These are phyloP conservation scores for Penicillium canariense DNA, from an alignment of 495 filamentous ascomycete species.

Conservation along the genomic window DNA sequence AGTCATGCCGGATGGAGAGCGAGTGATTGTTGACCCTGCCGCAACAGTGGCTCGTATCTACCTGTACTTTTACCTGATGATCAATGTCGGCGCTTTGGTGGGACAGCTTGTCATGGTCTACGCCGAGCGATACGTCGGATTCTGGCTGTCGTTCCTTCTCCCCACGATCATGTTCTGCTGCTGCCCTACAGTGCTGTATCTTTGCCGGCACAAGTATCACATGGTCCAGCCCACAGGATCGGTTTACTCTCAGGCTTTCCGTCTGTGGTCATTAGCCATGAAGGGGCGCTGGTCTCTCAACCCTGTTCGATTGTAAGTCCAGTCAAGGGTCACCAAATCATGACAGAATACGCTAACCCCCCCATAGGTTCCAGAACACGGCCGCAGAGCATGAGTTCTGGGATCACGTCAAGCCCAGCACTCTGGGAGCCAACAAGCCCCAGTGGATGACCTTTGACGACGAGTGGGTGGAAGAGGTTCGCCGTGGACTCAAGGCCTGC, in stretches of 20 bases:
- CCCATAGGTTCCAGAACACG: slow-evolving; percentile 42
- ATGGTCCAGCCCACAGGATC: slow-evolving; percentile 59
- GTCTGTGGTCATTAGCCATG: slow-evolving; percentile 54
- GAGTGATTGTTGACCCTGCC: slow-evolving; percentile 67
- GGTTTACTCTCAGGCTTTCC: slow-evolving; percentile 57
- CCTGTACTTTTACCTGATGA: slow-evolving; percentile 52
- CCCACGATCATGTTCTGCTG: slow-evolving; percentile 58
- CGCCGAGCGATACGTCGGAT: slow-evolving; percentile 63
- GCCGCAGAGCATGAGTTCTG: slow-evolving; percentile 52
- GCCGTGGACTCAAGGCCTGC: slow-evolving; percentile 67
- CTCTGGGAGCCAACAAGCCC: slow-evolving; percentile 37
- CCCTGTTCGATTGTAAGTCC: slow-evolving; percentile 36
- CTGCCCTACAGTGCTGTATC: slow-evolving; percentile 61
- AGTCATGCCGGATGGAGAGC: slow-evolving; percentile 53
- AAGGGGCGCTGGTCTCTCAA: slow-evolving; percentile 64
- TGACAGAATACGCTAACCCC: not conserved
- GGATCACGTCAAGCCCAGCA: slow-evolving; percentile 64
- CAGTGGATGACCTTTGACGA: slow-evolving; percentile 74
- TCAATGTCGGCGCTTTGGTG: slow-evolving; percentile 49
- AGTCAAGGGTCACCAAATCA: too few relatives aligned
- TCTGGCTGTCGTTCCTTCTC: slow-evolving; percentile 72
- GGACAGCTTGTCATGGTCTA: slow-evolving; percentile 37
- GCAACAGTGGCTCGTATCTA: slow-evolving; percentile 51
- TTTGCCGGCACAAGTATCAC: slow-evolving; percentile 59
- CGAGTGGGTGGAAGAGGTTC: slow-evolving; percentile 69